Evolutionary conservation across 2,329 filamentous ascomycete genomes (phyloP).

Genomic region (Microcyclospora tardicrescens): DNA sequence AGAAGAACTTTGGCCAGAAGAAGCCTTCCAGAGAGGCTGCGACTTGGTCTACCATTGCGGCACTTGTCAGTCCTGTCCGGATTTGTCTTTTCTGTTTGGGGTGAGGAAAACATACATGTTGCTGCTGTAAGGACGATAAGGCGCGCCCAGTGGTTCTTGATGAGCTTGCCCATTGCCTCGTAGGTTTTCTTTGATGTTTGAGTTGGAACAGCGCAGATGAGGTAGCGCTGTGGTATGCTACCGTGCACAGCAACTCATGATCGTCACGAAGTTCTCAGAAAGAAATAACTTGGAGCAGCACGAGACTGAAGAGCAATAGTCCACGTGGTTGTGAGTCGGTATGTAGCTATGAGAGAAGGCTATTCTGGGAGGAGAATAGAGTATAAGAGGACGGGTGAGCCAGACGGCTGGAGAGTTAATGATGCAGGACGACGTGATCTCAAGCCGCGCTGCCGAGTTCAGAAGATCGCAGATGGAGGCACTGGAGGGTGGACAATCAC

Average conservation of each 20-base stretch:
- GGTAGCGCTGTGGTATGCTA: no score
- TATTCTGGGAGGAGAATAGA: neutral
- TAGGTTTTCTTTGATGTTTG: no score
- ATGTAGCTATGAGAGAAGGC: neutral
- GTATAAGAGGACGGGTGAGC: neutral
- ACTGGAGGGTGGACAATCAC: no score
- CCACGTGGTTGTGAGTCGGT: neutral
- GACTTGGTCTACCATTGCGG: conserved; percentile 59
- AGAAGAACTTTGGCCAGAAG: conserved; percentile 99
- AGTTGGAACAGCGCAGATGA: no score
- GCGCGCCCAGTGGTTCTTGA: conserved; percentile 98
- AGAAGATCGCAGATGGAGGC: no score
- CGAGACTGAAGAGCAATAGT: no score
- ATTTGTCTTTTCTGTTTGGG: neutral
- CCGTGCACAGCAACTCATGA: no score
- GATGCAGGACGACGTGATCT: no score
- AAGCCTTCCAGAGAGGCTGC: conserved; percentile 71
- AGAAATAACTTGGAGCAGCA: no score
- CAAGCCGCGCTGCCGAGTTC: no score
- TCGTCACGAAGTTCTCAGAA: no score
- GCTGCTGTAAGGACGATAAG: conserved; percentile 83
- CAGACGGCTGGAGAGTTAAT: neutral
- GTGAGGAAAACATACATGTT: conserved; percentile 43
- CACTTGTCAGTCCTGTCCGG: no score
- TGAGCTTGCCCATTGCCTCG: conserved; percentile 74